Evolutionary conservation across 176 grass and related monocot species (phyloP).

Genomic region (Alloteropsis semialata): DNA sequence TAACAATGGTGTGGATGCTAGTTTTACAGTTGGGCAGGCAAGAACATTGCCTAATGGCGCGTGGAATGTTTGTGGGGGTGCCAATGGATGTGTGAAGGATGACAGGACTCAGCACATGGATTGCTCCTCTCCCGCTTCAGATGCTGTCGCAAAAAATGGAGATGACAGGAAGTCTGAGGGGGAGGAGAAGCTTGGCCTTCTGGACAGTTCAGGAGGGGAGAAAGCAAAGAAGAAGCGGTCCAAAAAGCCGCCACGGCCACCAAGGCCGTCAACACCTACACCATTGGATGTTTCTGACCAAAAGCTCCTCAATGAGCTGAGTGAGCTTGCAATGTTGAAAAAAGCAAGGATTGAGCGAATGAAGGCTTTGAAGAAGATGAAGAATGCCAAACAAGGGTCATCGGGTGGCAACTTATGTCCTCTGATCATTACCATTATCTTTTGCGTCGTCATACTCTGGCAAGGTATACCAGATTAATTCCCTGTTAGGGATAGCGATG

Average conservation of each 20-base stretch:
- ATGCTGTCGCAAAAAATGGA: slow-evolving; percentile 32
- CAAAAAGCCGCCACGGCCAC: slow-evolving; percentile 78
- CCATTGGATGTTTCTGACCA: slow-evolving; percentile 69
- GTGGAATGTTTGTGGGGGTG: slow-evolving; percentile 14
- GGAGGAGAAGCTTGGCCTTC: slow-evolving; percentile 45
- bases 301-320: slow-evolving; percentile 82
- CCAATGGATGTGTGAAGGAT: slow-evolving; percentile 30
- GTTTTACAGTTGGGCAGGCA: slow-evolving; percentile 21
- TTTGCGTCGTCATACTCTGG: slow-evolving; percentile 94
- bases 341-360: slow-evolving; percentile 87
- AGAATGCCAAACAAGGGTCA: slow-evolving; percentile 63
- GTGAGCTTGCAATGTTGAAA: slow-evolving; percentile 76
- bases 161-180: slow-evolving; percentile 45
- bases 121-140: slow-evolving; percentile 9
- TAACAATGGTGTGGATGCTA: slow-evolving; percentile 17
- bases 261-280: slow-evolving; percentile 52
- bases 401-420: slow-evolving; percentile 55
- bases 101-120: slow-evolving; percentile 28
- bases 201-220: slow-evolving; percentile 46
- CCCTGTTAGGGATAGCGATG: background rate
- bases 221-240: slow-evolving; percentile 75
- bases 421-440: slow-evolving; percentile 78
- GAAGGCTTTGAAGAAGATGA: slow-evolving; percentile 93
- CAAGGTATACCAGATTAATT: slow-evolving; percentile 71
- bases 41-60: slow-evolving; percentile 23